These are phyloP conservation scores for Colletotrichum chlorophyti DNA, from an alignment of 2,329 filamentous ascomycete species.

Conservation along the genomic window DNA sequence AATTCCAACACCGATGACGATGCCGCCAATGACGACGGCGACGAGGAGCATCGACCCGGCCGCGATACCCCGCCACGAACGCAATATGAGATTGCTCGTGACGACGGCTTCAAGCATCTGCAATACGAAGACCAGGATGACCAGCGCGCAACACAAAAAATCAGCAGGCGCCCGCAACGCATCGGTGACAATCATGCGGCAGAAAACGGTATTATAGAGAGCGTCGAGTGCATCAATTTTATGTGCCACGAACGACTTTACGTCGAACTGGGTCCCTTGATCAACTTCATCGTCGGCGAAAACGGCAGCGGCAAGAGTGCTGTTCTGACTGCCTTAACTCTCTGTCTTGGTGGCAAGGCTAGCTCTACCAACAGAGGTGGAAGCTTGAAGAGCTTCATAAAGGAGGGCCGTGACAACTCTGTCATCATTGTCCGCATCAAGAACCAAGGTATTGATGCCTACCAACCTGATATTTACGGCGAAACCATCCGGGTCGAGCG, in stretches of 20 bases:
- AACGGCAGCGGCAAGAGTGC: constrained; percentile 99
- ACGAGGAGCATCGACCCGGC: constrained; percentile 32
- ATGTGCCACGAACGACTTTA: constrained; percentile 91
- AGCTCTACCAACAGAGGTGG: constrained; percentile 91
- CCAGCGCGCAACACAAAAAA: constrained; percentile 67
- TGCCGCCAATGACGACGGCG: constrained; percentile 38
- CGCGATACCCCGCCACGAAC: constrained; percentile 54
- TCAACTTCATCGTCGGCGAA: constrained; percentile 98
- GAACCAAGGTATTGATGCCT: constrained; percentile 86
- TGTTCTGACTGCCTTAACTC: constrained; percentile 87
- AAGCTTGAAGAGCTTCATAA: constrained; percentile 89
- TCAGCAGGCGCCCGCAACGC: constrained; percentile 56
- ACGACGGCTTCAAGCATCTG: constrained; percentile 65
- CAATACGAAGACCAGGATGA: constrained; percentile 65
- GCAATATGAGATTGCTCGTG: constrained; percentile 68
- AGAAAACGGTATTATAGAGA: constrained; percentile 86
- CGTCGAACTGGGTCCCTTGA: constrained; percentile 87
- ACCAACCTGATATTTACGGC: constrained; percentile 82
- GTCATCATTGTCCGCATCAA: constrained; percentile 86
- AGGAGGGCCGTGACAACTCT: constrained; percentile 81
- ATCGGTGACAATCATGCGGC: constrained; percentile 75
- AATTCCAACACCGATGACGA: constrained; percentile 31
- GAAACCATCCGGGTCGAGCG: constrained; percentile 89
- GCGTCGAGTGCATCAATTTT: constrained; percentile 88
- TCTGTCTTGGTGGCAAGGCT: constrained; percentile 95